These are phyloP conservation scores for Turnera subulata DNA, from an alignment of 345 rosid species.

Conservation along the genomic window DNA sequence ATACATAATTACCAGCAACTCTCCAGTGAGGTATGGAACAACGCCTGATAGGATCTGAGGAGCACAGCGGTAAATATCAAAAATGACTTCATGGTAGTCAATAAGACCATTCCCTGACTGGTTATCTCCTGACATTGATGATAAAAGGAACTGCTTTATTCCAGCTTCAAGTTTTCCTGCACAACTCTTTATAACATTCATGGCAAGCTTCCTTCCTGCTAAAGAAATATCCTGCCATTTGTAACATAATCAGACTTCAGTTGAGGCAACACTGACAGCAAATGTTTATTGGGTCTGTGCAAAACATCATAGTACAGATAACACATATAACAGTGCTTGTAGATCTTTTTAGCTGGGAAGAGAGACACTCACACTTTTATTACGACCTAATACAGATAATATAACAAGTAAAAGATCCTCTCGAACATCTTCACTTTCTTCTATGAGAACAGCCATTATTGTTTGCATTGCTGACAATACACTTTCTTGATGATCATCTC, in stretches of 20 bases:
- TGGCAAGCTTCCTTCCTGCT: constrained; percentile 82
- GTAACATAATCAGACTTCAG: constrained; percentile 25
- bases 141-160: constrained; percentile 79
- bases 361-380: constrained; percentile 54
- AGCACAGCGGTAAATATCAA: constrained; percentile 74
- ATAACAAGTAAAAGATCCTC: constrained; percentile 72
- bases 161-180: constrained; percentile 82
- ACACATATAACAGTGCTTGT: not conserved
- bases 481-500: constrained; percentile 92
- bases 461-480: constrained; percentile 85
- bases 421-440: constrained; percentile 86
- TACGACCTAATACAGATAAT: constrained; percentile 73
- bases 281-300: not conserved
- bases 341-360: not conserved
- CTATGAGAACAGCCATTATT: constrained; percentile 76
- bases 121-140: constrained; percentile 85
- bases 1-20: constrained; percentile 67
- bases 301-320: not conserved
- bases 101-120: constrained; percentile 44
- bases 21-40: constrained; percentile 87
- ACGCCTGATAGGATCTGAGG: constrained; percentile 84
- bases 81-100: constrained; percentile 88
- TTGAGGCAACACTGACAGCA: constrained; percentile 8
- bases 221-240: constrained; percentile 52
- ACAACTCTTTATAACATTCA: constrained; percentile 82